These are phyloP conservation scores for Mortierella sp. DNA, from an alignment of 371 early-diverging fungal genomes.

Conservation along the genomic window DNA sequence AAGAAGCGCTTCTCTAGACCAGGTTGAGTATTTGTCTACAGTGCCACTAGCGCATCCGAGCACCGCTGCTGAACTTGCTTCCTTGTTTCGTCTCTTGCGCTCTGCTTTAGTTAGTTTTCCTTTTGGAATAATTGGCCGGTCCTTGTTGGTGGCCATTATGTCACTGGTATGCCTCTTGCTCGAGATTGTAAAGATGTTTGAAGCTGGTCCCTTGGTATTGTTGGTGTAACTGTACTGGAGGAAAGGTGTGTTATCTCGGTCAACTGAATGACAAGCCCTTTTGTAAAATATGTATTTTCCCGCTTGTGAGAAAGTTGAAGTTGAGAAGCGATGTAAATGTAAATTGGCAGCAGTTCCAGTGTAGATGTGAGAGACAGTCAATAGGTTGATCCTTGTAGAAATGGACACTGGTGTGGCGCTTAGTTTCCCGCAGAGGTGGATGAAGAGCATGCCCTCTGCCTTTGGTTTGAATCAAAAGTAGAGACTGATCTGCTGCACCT, in stretches of 20 bases:
- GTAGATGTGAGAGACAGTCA: neutral
- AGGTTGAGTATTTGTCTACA: constrained; percentile 44
- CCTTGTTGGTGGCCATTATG: constrained; percentile 49
- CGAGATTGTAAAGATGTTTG: constrained; percentile 3
- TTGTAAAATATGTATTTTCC: constrained; percentile 29
- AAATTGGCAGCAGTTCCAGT: neutral
- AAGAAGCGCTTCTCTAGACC: constrained; percentile 44
- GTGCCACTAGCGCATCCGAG: constrained; percentile 17
- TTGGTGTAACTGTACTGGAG: constrained; percentile 18
- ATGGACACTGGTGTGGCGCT: constrained; percentile 19
- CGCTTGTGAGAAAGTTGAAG: constrained; percentile 15
- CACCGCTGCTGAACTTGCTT: constrained; percentile 18
- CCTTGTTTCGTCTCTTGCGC: constrained; percentile 31
- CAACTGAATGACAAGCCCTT: neutral
- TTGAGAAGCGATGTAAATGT: constrained; percentile 6
- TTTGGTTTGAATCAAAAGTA: neutral
- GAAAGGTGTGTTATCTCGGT: constrained; percentile 40
- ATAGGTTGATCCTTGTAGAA: neutral
- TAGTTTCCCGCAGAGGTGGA: constrained; percentile 21
- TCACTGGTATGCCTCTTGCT: neutral
- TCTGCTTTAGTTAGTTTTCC: constrained; percentile 41
- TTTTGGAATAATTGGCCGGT: constrained; percentile 18
- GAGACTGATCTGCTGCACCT: neutral
- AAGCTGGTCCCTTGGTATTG: constrained; percentile 22
- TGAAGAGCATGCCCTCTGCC: constrained; percentile 35